Evolutionary conservation across 176 grass and related monocot genomes (phyloP).

Genomic region (Lolium rigidum): DNA sequence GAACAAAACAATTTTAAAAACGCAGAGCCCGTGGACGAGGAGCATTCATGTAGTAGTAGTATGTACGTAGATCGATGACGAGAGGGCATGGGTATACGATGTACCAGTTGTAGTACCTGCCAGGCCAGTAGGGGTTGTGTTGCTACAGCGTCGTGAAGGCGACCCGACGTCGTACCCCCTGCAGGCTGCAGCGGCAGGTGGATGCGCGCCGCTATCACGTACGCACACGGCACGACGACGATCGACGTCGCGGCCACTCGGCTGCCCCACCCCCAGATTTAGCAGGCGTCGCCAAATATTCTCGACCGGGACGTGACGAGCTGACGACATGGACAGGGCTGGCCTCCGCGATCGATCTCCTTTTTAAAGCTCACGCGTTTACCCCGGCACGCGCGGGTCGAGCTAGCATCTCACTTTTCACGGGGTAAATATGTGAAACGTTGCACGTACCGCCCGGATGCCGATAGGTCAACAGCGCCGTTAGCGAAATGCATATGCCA

Average conservation of each 20-base stretch:
- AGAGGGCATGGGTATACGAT: too few species aligned
- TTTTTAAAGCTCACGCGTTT: background rate
- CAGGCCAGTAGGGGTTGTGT: background rate
- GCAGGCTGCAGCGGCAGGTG: background rate
- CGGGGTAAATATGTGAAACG: background rate
- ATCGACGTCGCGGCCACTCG: conserved; percentile 21
- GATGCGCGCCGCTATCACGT: conserved; percentile 44
- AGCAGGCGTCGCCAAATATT: conserved; percentile 56
- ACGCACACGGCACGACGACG: conserved; percentile 18
- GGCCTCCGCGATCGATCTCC: background rate
- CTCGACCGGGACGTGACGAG: conserved; percentile 33
- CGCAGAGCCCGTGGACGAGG: too few species aligned
- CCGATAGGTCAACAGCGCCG: background rate
- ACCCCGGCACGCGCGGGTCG: background rate
- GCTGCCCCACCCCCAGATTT: conserved; percentile 41
- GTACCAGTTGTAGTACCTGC: too few species aligned
- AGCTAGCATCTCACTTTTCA: background rate
- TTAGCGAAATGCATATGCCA: background rate
- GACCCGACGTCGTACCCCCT: background rate
- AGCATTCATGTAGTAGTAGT: too few species aligned
- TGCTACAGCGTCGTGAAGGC: conserved; percentile 20
- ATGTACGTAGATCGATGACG: too few species aligned
- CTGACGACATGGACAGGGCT: conserved; percentile 15
- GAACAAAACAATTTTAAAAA: too few species aligned
- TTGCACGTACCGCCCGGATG: background rate